phyloP scores from a whole-genome alignment of 495 filamentous ascomycete genomes.

The Aspergillus coremiiformis region DNA sequence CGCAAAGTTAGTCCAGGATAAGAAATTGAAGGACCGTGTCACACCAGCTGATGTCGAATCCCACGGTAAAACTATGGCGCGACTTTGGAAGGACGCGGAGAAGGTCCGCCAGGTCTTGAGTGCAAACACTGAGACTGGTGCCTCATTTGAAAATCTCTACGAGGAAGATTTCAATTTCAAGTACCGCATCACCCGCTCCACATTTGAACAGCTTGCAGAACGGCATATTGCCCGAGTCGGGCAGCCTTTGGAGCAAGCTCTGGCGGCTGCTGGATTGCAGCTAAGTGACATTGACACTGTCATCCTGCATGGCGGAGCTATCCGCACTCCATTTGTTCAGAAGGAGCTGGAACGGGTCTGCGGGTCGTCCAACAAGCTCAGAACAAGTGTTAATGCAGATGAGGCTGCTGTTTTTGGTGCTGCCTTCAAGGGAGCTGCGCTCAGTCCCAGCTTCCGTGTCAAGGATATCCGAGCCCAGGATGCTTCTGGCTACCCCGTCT shows the following conservation, averaged over 20 bases:
- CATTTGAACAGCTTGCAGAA: conserved; percentile 77
- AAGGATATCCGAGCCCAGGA: conserved; percentile 88
- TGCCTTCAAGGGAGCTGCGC: conserved; percentile 83
- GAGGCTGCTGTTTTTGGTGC: conserved; percentile 96
- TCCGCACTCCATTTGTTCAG: conserved; percentile 91
- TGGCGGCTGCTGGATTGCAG: conserved; percentile 62
- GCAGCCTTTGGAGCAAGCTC: conserved; percentile 62
- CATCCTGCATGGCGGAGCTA: conserved; percentile 86
- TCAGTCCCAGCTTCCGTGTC: conserved; percentile 91
- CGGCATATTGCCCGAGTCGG: conserved; percentile 60
- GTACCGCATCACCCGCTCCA: conserved; percentile 75
- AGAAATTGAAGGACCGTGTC: conserved; percentile 62
- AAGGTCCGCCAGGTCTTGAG: conserved; percentile 82
- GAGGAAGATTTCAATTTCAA: conserved; percentile 83
- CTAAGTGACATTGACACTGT: conserved; percentile 78
- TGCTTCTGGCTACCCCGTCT: conserved; percentile 60
- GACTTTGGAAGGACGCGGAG: conserved; percentile 88
- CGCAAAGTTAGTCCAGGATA: conserved; percentile 61
- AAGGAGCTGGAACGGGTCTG: conserved; percentile 73
- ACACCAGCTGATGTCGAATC: conserved; percentile 51
- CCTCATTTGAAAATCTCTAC: conserved; percentile 80
- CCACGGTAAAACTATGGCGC: conserved; percentile 78
- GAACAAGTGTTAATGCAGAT: conserved; percentile 92
- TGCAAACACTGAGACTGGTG: conserved; percentile 75
- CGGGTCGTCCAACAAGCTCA: conserved; percentile 67